Evolutionary conservation across 768 basidiomycete species (phyloP), one percentile per base, ranked within the genome.

Genomic region (Mycena alexandri): DNA sequence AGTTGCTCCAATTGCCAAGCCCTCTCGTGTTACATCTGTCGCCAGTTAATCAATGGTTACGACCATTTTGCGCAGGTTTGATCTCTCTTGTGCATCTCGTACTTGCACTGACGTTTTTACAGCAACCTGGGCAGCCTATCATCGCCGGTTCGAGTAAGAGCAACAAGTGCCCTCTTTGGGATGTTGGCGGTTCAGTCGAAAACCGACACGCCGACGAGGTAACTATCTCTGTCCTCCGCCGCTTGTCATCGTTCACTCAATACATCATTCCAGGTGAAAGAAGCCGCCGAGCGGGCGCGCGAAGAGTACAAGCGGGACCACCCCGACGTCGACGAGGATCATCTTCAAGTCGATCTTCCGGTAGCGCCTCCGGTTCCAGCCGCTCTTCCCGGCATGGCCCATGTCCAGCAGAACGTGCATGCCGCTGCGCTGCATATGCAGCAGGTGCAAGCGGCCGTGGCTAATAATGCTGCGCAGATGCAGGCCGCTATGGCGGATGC

Each of bases 11-110:
- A 90, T 65, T 97, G 96, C 73, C 68, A 51, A 2, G 89, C 93
- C 0, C 41, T 93, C 44, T 94, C 91, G 0, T 98, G 96, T 77
- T 96, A 98, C 74, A 81, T 94, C 25, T 97, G 96, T 75, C 86
- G 93, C 33, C 71, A 92, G 73, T 72, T 90, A 38, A 92, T 96
- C 44, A 79, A 36, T 0, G 92, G 93, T 1, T 94, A 95, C 72
- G 90, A 93, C 0, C 94, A 95, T 73, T 95, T 94, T 74, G 76
- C 83, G 52, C 80, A 86, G 54, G 86, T 86, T 73, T 36, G 82
- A 61, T 47, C 14, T 69, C 24, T 65, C 17, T 47, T 38, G 29
- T 4, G 29, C 19, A 38, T 43, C 50, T 44, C 41, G 24, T 60
- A 34, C 48, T 19, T 16, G 24, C 42, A 43, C 60, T 59, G 63